Evolutionary conservation across 2,329 filamentous ascomycete species (phyloP).

Genomic region (Didymosphaeria variabile): DNA sequence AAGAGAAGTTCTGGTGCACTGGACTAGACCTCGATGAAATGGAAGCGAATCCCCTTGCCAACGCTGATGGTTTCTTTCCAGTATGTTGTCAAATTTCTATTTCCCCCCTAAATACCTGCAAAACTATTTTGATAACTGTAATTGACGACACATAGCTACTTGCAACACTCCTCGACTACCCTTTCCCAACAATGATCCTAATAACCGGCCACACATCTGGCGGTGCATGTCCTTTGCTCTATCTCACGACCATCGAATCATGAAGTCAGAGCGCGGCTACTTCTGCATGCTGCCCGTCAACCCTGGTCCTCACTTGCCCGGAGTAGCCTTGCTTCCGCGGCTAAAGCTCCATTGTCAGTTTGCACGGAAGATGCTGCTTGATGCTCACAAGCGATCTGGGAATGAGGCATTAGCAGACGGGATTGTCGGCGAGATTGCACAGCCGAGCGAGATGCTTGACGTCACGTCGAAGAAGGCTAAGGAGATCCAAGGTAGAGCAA

Average conservation of each 20-base stretch:
- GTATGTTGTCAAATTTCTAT: constrained; percentile 23
- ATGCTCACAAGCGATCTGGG: constrained; percentile 65
- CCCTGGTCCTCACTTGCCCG: constrained; percentile 64
- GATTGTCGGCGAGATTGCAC: constrained; percentile 62
- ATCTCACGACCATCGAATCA: constrained; percentile 59
- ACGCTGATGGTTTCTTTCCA: constrained; percentile 66
- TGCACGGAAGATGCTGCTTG: constrained; percentile 65
- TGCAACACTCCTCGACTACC: constrained; percentile 59
- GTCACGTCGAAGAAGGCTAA: constrained; percentile 58
- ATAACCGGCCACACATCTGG: constrained; percentile 61
- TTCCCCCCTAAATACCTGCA: background rate
- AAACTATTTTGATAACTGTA: background rate
- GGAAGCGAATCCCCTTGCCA: constrained; percentile 62
- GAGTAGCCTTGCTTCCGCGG: constrained; percentile 62
- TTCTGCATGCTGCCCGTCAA: constrained; percentile 60
- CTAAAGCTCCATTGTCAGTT: constrained; percentile 61
- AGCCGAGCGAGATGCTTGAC: constrained; percentile 58
- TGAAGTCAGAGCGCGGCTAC: constrained; percentile 46
- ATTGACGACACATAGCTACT: constrained; percentile 45
- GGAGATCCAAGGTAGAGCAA: constrained; percentile 53
- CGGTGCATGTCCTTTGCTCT: constrained; percentile 58
- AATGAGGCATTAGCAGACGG: constrained; percentile 61
- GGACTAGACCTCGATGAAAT: constrained; percentile 59
- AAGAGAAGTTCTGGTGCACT: constrained; percentile 63
- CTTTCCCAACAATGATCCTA: constrained; percentile 59